Evolutionary conservation across 2,329 filamentous ascomycete genomes (phyloP), one percentile per base, ranked within the genome.

Genomic region (Hirsutella rhossiliensis): DNA sequence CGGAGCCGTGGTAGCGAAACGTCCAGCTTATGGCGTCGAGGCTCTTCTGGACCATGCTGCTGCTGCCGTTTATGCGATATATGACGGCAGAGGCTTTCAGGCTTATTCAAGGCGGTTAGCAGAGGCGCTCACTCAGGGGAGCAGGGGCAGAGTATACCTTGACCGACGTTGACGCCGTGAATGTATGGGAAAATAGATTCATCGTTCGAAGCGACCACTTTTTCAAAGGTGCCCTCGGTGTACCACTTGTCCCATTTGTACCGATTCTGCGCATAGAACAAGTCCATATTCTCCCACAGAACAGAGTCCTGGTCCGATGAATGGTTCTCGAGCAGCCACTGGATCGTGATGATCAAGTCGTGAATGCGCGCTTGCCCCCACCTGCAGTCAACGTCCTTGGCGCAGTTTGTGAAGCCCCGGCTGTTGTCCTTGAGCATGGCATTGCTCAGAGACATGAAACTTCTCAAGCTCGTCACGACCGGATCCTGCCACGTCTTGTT

Each of bases 381-480:
- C 54, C 58, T 38, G 55, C 59, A 51, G 50, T 55, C 43, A 12
- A 61, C 53, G 45, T 71, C 66, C 2, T 63, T 63, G 1, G 58
- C 52, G 28, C 69, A 67, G 42, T 62, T 62, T 15, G 72, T 56
- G 43, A 73, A 67, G 0, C 76, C 76, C 2, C 66, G 66, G 38
- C 68, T 69, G 49, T 76, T 67, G 45, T 76, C 56, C 44, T 63
- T 59, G 17, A 80, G 62, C 75, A 80, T 80, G 29, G 55, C 56
- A 48, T 78, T 65, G 52, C 70, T 68, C 4, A 79, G 56, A 4
- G 58, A 52, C 32, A 73, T 56, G 43, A 56, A 56, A 7, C 41
- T 43, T 5, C 48, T 45, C 37, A 55, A 42, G 4, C 47, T 46
- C 15, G 41, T 32, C 17, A 57, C 39, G 15, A 56, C 45, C 11